Evolutionary conservation across 2,329 filamentous ascomycete species (phyloP), one percentile per base, ranked within the genome.

Genomic region (Acarospora socialis): DNA sequence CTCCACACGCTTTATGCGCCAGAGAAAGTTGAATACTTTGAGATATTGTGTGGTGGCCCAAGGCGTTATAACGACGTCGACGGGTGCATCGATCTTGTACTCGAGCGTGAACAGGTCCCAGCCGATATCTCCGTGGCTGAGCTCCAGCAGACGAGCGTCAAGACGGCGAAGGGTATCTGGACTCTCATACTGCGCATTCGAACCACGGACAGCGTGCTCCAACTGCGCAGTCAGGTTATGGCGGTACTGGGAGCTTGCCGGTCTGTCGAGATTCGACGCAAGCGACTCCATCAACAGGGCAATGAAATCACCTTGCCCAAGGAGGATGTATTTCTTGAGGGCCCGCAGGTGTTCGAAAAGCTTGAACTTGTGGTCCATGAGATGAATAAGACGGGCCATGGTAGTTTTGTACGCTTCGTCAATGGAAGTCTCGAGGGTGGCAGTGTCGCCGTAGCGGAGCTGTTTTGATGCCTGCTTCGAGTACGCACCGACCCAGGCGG

Each of bases 41-140:
- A 98, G 76, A 52, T 98, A 98, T 52, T 98, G 87, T 14, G 87
- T 81, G 43, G 81, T 87, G 27, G 84, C 86, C 73, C 86, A 94
- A 24, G 92, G 83, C 0, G 87, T 95, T 22, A 98, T 84, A 28
- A 98, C 86, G 17, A 98, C 90, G 51, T 98, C 90, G 15, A 94
- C 81, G 0, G 90, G 90, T 2, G 87, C 81, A 52, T 93, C 86
- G 44, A 98, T 90, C 54, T 95, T 94, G 60, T 98, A 98, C 53
- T 98, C 92, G 6, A 98, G 72, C 0, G 90, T 98, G 57, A 98
- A 98, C 51, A 92, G 93, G 51, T 98, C 90, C 90, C 90, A 98
- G 30, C 90, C 90, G 32, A 94, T 95, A 47, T 98, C 90, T 31
- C 90, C 90, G 46, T 94, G 86, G 6, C 81, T 92, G 4, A 95